These are phyloP conservation scores for Phyllosticta citrichinensis DNA, from an alignment of 2,329 filamentous ascomycete species.

Conservation along the genomic window DNA sequence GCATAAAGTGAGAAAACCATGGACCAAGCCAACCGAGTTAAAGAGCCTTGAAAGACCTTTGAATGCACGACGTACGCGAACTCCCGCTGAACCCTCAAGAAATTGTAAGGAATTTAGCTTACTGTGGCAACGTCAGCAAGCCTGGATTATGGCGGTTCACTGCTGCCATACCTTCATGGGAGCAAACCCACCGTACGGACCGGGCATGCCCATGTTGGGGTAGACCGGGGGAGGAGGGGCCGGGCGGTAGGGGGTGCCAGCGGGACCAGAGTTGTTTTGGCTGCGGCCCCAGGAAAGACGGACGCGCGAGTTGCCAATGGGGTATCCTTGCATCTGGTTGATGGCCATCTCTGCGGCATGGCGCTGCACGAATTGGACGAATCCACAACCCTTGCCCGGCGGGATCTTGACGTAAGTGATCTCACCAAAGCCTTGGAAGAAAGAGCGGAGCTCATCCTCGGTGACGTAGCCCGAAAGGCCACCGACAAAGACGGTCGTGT, in stretches of 20 bases:
- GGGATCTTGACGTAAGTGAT: conserved; percentile 99
- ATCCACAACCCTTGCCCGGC: conserved; percentile 96
- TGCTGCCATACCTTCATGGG: conserved; percentile 50
- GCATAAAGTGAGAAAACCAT: conserved; percentile 12
- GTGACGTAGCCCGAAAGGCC: conserved; percentile 96
- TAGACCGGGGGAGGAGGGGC: conserved; percentile 73
- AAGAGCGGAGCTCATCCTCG: conserved; percentile 97
- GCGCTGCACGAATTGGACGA: conserved; percentile 97
- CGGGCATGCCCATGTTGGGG: conserved; percentile 58
- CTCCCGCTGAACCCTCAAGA: conserved; percentile 13
- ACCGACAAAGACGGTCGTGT: conserved; percentile 97
- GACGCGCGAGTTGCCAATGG: conserved; percentile 96
- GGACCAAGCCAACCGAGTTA: conserved; percentile 13
- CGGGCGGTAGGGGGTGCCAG: conserved; percentile 92
- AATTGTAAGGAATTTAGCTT: conserved; percentile 15
- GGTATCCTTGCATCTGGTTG: conserved; percentile 99
- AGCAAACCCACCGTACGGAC: conserved; percentile 56
- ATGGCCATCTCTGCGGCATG: conserved; percentile 99
- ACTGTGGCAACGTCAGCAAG: conserved; percentile 10
- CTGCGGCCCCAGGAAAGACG: conserved; percentile 95
- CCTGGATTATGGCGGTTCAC: not conserved
- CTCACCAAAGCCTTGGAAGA: conserved; percentile 99
- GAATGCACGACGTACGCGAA: conserved; percentile 12
- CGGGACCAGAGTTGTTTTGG: conserved; percentile 96
- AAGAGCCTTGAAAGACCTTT: conserved; percentile 12